A percentile compares a stretch with the other conserved stretches of the same genome.
These are phyloP conservation scores for Aspergillus sp. DNA, from an alignment of 2,329 filamentous ascomycete genomes.

Conservation along the genomic window DNA sequence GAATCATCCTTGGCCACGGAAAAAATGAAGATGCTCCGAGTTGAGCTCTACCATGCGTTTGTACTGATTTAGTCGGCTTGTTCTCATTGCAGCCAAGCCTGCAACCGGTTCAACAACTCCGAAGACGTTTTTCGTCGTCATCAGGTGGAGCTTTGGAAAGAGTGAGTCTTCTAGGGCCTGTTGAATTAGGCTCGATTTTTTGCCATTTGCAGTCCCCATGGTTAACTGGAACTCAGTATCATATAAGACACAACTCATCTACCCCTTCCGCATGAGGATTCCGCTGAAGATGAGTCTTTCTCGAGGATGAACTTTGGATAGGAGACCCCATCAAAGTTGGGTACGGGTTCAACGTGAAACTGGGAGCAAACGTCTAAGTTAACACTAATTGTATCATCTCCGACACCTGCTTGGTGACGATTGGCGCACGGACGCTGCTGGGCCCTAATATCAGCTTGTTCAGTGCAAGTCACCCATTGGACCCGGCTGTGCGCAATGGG, in stretches of 20 bases:
- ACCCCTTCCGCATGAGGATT: conserved; percentile 51
- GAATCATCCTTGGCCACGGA: conserved; percentile 7
- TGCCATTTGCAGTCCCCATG: not conserved
- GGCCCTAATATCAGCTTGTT: conserved; percentile 74
- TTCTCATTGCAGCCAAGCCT: conserved; percentile 56
- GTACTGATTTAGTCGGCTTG: conserved; percentile 60
- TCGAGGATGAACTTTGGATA: conserved; percentile 62
- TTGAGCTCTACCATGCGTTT: conserved; percentile 70
- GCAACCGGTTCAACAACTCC: conserved; percentile 57
- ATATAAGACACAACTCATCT: conserved; percentile 56
- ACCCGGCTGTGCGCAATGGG: conserved; percentile 67
- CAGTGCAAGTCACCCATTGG: conserved; percentile 67
- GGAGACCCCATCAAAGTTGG: conserved; percentile 66
- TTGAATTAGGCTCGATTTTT: no score
- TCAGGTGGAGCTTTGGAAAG: conserved; percentile 61
- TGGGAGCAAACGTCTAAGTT: conserved; percentile 67
- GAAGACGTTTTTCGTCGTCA: conserved; percentile 55
- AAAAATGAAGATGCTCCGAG: conserved; percentile 50
- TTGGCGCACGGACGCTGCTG: conserved; percentile 70
- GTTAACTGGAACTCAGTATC: conserved; percentile 45
- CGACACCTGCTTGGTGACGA: conserved; percentile 66
- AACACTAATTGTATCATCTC: conserved; percentile 70
- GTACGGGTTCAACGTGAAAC: conserved; percentile 67
- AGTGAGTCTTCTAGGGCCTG: conserved; percentile 48
- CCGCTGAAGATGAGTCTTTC: conserved; percentile 57